Evolutionary conservation across 257 asterid genomes (phyloP).

Genomic region (Rauvolfia tetraphylla): DNA sequence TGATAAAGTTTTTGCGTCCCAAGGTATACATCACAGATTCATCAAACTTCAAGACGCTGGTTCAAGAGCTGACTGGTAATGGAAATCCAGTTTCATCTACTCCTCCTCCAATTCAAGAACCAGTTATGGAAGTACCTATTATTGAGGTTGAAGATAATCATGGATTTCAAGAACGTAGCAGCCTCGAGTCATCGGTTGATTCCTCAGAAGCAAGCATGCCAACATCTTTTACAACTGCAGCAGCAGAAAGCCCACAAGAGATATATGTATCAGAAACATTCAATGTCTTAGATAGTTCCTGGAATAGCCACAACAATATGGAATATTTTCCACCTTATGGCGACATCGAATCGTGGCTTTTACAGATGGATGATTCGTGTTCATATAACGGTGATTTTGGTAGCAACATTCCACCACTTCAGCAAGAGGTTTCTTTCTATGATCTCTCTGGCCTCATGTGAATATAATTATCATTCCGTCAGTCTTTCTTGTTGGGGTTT

Average conservation of each 20-base stretch:
- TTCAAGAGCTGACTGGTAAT: conserved; percentile 49
- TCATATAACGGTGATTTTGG: conserved; percentile 20
- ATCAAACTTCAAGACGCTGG: conserved; percentile 48
- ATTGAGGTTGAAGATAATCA: conserved; percentile 17
- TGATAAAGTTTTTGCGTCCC: conserved; percentile 37
- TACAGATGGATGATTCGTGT: conserved; percentile 35
- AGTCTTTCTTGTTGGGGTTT: neutral
- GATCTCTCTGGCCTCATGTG: conserved; percentile 31
- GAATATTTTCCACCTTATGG: conserved; percentile 18
- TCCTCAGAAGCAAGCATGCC: conserved; percentile 28
- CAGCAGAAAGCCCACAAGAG: conserved; percentile 37
- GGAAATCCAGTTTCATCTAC: conserved; percentile 20
- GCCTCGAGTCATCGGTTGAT: conserved; percentile 34
- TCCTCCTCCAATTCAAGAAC: conserved; percentile 11
- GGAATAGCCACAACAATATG: conserved; percentile 11
- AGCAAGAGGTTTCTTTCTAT: conserved; percentile 43
- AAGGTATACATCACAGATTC: conserved; percentile 44
- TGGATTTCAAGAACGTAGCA: conserved; percentile 24
- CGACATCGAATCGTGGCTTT: conserved; percentile 50
- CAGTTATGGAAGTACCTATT: conserved; percentile 10
- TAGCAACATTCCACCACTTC: conserved; percentile 20
- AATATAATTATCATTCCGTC: neutral
- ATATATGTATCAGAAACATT: conserved; percentile 18
- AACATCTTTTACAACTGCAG: conserved; percentile 18
- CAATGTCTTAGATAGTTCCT: conserved; percentile 23